Conservation (phyloP, 352 stramenopile genomes). For the Globisporangium sylvaticum region DNA sequence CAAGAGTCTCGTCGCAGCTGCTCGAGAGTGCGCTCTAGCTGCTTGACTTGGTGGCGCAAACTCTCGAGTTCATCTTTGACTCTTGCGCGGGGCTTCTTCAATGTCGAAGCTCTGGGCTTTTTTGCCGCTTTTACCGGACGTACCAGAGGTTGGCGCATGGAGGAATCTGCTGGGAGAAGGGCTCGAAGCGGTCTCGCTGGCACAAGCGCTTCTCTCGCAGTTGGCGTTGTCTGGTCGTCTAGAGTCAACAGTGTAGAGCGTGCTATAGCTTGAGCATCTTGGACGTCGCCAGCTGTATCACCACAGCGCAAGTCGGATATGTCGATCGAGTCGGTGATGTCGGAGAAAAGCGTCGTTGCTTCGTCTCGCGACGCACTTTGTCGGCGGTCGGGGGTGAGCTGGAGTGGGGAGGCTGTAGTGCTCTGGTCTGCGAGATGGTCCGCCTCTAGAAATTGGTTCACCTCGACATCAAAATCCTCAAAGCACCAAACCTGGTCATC, state of each 20-base stretch:
- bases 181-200: neutral
- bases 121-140: neutral
- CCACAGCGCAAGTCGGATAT: constrained; percentile 3
- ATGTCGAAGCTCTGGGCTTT: neutral
- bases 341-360: constrained; percentile 1
- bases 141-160: neutral
- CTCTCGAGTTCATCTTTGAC: neutral
- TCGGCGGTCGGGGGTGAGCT: neutral
- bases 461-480: no score
- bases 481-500: no score
- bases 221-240: no score
- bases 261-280: neutral
- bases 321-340: constrained; percentile 6
- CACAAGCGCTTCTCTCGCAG: neutral
- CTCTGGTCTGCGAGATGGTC: neutral
- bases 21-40: neutral
- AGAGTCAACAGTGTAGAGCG: no score
- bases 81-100: neutral
- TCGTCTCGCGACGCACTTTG: neutral
- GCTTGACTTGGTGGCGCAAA: neutral
- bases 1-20: neutral
- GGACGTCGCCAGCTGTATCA: no score
- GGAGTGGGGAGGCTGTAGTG: neutral
- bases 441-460: constrained; percentile 3
- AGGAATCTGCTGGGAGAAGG: neutral